Evolutionary conservation across 139 green algal species (phyloP).

Genomic region (Coelastrella sp.): DNA sequence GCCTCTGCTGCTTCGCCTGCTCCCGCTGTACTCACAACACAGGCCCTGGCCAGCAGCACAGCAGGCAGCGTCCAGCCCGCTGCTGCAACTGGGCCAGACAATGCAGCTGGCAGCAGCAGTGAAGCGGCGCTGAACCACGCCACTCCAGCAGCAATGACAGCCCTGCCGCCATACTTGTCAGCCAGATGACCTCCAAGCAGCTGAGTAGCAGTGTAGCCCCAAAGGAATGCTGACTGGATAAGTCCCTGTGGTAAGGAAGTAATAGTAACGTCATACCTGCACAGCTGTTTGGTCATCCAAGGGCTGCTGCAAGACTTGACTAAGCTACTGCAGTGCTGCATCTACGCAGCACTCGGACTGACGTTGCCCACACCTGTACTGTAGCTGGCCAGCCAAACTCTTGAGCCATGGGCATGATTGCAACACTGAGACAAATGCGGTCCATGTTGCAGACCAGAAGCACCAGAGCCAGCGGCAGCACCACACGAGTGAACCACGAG

Average conservation of each 20-base stretch:
- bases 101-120: constrained; percentile 51
- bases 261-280: neutral
- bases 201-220: constrained; percentile 93
- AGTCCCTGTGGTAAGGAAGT: constrained; percentile 76
- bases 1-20: neutral
- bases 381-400: constrained; percentile 88
- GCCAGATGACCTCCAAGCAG: constrained; percentile 88
- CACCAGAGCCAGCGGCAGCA: constrained; percentile 36
- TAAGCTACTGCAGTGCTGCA: constrained; percentile 7
- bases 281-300: neutral
- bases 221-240: constrained; percentile 94
- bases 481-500: constrained; percentile 32
- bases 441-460: constrained; percentile 97
- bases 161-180: constrained; percentile 84
- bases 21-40: constrained; percentile 58
- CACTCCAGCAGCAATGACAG: constrained; percentile 87
- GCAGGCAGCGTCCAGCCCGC: constrained; percentile 70
- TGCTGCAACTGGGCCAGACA: constrained; percentile 49
- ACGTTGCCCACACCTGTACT: constrained; percentile 59
- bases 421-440: constrained; percentile 93
- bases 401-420: constrained; percentile 91
- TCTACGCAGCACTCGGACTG: neutral
- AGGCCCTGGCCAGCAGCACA: constrained; percentile 71
- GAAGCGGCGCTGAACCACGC: constrained; percentile 84
- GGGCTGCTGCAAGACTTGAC: neutral